Evolutionary conservation across 2,329 filamentous ascomycete species (phyloP).

Genomic region (Lecanicillium sp.): DNA sequence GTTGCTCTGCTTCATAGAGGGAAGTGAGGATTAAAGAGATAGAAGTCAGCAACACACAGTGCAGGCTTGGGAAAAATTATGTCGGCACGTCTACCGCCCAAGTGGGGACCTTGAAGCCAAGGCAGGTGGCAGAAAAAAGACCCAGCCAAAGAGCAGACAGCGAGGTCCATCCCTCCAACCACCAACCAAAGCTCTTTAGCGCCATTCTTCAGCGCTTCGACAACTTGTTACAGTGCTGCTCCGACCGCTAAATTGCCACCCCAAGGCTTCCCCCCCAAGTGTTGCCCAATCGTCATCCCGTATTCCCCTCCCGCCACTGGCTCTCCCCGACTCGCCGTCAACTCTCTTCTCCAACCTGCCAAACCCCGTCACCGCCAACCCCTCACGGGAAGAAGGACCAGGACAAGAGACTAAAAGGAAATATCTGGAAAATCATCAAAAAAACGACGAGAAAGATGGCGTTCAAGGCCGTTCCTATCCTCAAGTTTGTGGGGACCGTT

Average conservation of each 20-base stretch:
- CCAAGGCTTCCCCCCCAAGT: no score
- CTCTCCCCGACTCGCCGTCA: background rate
- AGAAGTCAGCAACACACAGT: background rate
- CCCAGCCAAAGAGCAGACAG: no score
- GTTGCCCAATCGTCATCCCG: constrained; percentile 7
- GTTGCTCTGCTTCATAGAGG: no score
- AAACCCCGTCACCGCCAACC: background rate
- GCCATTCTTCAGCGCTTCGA: no score
- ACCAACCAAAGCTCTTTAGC: no score
- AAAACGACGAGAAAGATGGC: constrained; percentile 54
- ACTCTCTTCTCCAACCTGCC: constrained; percentile 1
- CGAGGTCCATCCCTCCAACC: no score
- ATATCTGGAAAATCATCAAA: no score
- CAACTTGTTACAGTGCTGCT: no score
- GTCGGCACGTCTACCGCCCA: constrained; percentile 1
- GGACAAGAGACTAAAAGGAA: no score
- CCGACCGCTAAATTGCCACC: no score
- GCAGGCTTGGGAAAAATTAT: background rate
- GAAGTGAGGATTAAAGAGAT: background rate
- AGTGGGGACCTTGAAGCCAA: background rate
- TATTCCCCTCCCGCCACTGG: constrained; percentile 4
- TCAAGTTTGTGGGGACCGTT: constrained; percentile 91
- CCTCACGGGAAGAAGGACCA: no score
- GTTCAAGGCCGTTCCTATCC: constrained; percentile 63
- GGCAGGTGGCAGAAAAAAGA: constrained; percentile 1